Conservation (phyloP, 2,329 filamentous ascomycete species). For the Diplodia sapinea region DNA sequence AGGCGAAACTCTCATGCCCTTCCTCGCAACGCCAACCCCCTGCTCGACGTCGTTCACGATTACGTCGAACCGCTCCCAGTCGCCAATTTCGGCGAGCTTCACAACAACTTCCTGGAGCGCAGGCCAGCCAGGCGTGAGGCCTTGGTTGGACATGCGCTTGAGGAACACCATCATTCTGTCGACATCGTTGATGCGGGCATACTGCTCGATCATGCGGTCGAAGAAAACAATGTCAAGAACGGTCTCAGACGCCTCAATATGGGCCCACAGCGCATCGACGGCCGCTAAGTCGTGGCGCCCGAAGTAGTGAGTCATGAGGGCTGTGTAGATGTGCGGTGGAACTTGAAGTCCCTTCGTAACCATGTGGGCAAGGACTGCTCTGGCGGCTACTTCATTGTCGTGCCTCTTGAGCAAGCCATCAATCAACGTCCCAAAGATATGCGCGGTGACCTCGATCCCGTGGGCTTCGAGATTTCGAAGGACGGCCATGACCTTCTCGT, state of each 20-base stretch:
- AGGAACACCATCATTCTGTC: conserved; percentile 53
- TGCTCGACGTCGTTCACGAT: conserved; percentile 15
- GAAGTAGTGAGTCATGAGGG: conserved; percentile 73
- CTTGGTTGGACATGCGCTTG: conserved; percentile 46
- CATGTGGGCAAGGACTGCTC: conserved; percentile 69
- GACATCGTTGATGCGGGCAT: conserved; percentile 61
- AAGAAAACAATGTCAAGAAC: conserved; percentile 66
- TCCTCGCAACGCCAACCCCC: conserved; percentile 10
- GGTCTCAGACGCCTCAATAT: conserved; percentile 46
- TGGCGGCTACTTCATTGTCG: conserved; percentile 58
- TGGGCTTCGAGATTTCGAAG: background rate
- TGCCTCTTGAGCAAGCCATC: conserved; percentile 63
- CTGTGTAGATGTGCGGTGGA: conserved; percentile 73
- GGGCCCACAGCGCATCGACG: conserved; percentile 64
- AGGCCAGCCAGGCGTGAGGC: conserved; percentile 51
- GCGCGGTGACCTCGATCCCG: background rate
- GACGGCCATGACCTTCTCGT: conserved; percentile 34
- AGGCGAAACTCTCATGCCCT: background rate
- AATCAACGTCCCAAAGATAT: conserved; percentile 71
- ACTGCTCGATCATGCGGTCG: conserved; percentile 73
- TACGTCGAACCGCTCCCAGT: conserved; percentile 35
- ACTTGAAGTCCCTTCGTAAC: conserved; percentile 57
- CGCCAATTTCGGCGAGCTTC: conserved; percentile 46
- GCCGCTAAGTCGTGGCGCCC: conserved; percentile 63
- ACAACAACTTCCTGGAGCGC: conserved; percentile 48